Base-by-base conservation (phyloP, 2,329 filamentous ascomycete genomes). In the Cercospora janseana region DNA sequence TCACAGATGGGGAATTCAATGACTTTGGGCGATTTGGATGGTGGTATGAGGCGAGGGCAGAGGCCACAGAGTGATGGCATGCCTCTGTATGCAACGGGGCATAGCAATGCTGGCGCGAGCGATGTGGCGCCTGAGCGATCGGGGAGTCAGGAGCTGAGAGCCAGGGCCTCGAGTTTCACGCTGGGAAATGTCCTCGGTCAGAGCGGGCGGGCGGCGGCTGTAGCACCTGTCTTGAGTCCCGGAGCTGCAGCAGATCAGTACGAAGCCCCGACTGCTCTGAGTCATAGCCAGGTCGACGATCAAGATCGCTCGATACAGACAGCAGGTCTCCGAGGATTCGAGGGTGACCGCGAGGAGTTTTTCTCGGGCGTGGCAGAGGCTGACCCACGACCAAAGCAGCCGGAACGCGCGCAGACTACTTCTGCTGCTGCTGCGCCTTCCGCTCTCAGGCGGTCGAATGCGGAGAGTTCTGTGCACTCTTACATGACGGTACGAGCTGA, bases 1-100 rank as follows among this genome's bases (percentile, higher is more conserved):
- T 38, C 31, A 12, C 44, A 47, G 24, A 27, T 47, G 44, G 32
- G 44, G 10, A 47, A 47, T 27, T 27, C 44, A 18, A 47, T 47
- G 44, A 47, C 44, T 13, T 8, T 47, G 23, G 44, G 32, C 8
- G 23, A 26, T 10, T 40, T 40, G 21, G 20, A 40, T 40, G 32
- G 10, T 13, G 3, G 6, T 40, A 20, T 24, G 4, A 18, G 21
- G 7, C 15, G 26, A 4, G 20, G 21, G 18, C 35, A 40, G 21
- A 40, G 35, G n/a, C 35, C 35, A 3, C 15, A 24, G 35, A 40
- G 21, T 40, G 35, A 40, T 10, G 35, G 20, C n/a, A n/a, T n/a
- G n/a, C 35, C 35, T 10, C 35, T 23, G n/a, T n/a, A n/a, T 23
- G 35, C 26, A 3, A 9, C 26, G 21, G 35, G 35, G 26, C 35